Evolutionary conservation across 257 asterid species (phyloP).

Genomic region (Jasminum sambac): DNA sequence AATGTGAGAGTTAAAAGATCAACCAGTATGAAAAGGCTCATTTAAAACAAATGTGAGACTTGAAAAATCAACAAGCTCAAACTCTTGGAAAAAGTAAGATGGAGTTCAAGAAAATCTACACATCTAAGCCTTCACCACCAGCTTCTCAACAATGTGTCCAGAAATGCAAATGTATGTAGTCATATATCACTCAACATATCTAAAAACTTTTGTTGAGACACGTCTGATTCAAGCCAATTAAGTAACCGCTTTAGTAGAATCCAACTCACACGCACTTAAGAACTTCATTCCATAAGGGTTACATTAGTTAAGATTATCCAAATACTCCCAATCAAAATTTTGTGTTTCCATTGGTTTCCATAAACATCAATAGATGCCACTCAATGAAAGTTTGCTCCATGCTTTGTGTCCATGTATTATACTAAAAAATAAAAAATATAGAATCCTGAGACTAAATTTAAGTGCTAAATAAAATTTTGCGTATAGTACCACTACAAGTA

Average conservation of each 20-base stretch:
- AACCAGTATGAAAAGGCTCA: neutral
- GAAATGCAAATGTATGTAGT: constrained; percentile 1
- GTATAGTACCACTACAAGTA: neutral
- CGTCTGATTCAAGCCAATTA: neutral
- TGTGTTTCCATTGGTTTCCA: neutral
- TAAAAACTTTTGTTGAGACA: neutral
- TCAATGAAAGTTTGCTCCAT: neutral
- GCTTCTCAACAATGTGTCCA: neutral
- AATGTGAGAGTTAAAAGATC: too few species aligned
- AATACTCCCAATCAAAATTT: neutral
- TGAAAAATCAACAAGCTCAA: constrained; percentile 5
- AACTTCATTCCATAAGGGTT: neutral
- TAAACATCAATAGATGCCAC: neutral
- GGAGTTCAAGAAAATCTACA: neutral
- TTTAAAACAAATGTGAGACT: neutral
- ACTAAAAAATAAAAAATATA: neutral
- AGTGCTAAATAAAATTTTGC: neutral
- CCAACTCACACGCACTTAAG: neutral
- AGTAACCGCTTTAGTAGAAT: neutral
- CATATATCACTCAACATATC: neutral
- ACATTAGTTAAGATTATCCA: neutral
- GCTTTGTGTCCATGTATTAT: neutral
- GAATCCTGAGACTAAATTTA: neutral
- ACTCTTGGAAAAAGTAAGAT: neutral
- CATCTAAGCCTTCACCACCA: neutral